Percentiles rank a stretch among this genome's conserved stretches.
phyloP scores from a whole-genome alignment of 768 basidiomycete species.

The Mycena amicta region DNA sequence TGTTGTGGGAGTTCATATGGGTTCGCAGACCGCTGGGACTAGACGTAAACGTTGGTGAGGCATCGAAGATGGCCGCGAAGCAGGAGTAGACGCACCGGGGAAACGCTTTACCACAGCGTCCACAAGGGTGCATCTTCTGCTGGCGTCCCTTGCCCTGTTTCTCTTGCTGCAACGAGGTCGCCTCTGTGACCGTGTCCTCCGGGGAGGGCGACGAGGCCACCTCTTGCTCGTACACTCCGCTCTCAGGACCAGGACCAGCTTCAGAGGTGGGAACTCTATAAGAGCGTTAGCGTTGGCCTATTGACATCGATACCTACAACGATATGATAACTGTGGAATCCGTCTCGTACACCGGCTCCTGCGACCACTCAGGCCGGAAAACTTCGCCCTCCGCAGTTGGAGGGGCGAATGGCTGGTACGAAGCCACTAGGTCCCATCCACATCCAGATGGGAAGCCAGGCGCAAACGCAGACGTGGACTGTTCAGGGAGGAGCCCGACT shows the following conservation, averaged over 20 bases:
- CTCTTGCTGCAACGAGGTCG: too few relatives aligned
- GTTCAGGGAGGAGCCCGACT: too few relatives aligned
- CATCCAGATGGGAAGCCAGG: not conserved
- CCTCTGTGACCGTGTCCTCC: too few relatives aligned
- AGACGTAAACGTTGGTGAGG: conserved; percentile 1
- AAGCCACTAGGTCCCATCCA: not conserved
- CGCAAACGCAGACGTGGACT: too few relatives aligned
- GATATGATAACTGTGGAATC: not conserved
- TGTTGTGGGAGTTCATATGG: conserved; percentile 62
- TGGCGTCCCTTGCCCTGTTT: too few relatives aligned
- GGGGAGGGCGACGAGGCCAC: too few relatives aligned
- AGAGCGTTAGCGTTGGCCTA: not conserved
- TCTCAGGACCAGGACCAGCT: too few relatives aligned
- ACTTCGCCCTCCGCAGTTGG: too few relatives aligned
- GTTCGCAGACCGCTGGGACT: conserved; percentile 59
- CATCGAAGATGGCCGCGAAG: not conserved
- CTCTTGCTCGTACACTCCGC: too few relatives aligned
- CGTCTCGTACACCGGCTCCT: not conserved
- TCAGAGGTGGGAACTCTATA: not conserved
- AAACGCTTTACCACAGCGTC: conserved; percentile 52
- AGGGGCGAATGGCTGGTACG: not conserved
- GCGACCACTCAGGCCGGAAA: too few relatives aligned
- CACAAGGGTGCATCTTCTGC: conserved; percentile 58
- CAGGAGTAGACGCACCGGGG: conserved; percentile 48
- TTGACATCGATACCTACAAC: not conserved